phyloP scores from a whole-genome alignment of 345 rosid species.

The Corchorus capsularis region DNA sequence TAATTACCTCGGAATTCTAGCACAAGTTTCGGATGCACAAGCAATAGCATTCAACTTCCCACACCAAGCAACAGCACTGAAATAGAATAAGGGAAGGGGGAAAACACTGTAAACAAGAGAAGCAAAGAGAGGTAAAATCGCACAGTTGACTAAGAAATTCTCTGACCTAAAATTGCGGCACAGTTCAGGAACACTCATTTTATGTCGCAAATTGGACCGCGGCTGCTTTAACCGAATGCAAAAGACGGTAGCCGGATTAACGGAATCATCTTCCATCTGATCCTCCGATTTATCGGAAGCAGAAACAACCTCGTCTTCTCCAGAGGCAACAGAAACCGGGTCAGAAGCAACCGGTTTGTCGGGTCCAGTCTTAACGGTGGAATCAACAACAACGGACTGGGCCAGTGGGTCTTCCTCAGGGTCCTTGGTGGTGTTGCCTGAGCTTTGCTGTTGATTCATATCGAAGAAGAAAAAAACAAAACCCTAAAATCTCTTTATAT shows the following conservation, averaged over 20 bases:
- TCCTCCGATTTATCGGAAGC: conserved; percentile 47
- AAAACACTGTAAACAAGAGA: neutral
- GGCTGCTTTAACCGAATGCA: conserved; percentile 89
- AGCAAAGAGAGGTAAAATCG: neutral
- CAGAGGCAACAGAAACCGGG: conserved; percentile 12
- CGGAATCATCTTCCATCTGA: conserved; percentile 78
- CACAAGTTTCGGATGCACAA: conserved; percentile 98
- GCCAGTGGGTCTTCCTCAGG: conserved; percentile 35
- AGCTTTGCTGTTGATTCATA: conserved; percentile 54
- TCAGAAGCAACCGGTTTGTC: conserved; percentile 25
- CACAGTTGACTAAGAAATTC: neutral
- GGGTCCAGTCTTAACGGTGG: neutral
- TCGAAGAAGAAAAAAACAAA: conserved; percentile 33
- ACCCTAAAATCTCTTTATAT: conserved; percentile 44
- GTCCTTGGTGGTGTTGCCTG: conserved; percentile 29
- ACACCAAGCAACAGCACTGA: conserved; percentile 99
- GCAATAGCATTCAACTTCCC: conserved; percentile 99
- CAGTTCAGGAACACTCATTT: conserved; percentile 88
- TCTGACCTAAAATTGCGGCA: conserved; percentile 87
- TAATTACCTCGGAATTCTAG: conserved; percentile 89
- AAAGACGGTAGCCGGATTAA: conserved; percentile 83
- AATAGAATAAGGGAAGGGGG: conserved; percentile 17
- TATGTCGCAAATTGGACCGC: conserved; percentile 74
- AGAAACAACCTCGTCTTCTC: conserved; percentile 33
- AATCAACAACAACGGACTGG: conserved; percentile 30